Percentiles rank a stretch among this genome's conserved stretches.
These are phyloP conservation scores for Peziza echinospora DNA, from an alignment of 495 filamentous ascomycete genomes.

Conservation along the genomic window DNA sequence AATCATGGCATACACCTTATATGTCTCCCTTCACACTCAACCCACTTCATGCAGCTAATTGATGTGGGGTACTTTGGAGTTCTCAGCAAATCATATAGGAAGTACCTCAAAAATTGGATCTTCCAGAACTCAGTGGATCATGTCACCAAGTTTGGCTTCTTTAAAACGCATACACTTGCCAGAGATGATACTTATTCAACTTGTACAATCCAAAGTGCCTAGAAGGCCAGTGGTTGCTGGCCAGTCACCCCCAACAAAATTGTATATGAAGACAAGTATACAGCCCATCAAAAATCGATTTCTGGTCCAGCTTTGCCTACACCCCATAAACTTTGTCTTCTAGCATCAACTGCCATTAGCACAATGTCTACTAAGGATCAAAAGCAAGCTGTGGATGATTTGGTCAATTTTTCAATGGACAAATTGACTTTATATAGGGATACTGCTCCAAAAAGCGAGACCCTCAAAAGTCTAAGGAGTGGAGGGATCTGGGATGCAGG, in stretches of 20 bases:
- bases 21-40: too few species aligned
- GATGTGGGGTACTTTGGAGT: slow-evolving; percentile 16
- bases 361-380: too few species aligned
- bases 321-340: neutral
- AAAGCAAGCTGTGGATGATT: too few species aligned
- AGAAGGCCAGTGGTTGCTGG: neutral
- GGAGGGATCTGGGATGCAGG: too few species aligned
- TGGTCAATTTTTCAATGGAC: neutral
- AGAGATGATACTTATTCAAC: neutral
- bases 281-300: neutral
- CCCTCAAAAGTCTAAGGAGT: neutral
- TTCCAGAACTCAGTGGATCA: neutral
- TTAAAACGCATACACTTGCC: neutral
- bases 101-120: neutral
- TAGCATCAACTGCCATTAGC: neutral
- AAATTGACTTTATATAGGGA: neutral
- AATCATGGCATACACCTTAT: too few species aligned
- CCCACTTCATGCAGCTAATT: slow-evolving; percentile 17
- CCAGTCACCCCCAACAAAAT: neutral
- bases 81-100: slow-evolving; percentile 8
- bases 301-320: too few species aligned
- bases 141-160: neutral
- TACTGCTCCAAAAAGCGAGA: neutral
- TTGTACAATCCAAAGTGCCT: neutral
- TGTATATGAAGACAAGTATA: neutral